Conservation (phyloP, 345 rosid species). For the Geranium rotundifolium region DNA sequence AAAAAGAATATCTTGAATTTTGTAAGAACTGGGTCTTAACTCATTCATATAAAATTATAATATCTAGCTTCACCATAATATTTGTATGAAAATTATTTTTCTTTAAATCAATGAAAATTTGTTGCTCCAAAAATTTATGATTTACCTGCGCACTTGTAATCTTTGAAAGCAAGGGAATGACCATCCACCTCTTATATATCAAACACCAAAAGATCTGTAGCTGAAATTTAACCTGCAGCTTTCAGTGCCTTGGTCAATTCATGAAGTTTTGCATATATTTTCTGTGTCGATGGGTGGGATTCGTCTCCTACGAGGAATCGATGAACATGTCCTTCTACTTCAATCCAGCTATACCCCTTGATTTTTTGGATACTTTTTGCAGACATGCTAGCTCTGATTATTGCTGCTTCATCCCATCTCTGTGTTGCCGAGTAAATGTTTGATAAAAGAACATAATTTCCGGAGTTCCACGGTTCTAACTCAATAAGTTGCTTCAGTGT, state of each 20-base stretch:
- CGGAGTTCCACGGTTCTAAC: slow-evolving; percentile 66
- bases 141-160: slow-evolving; percentile 45
- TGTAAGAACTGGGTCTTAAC: no score
- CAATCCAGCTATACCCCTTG: slow-evolving; percentile 69
- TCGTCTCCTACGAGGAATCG: slow-evolving; percentile 63
- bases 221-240: slow-evolving; percentile 54
- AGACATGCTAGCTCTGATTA: slow-evolving; percentile 37
- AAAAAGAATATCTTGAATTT: no score
- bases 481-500: slow-evolving; percentile 48
- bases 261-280: slow-evolving; percentile 46
- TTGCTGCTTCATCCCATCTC: slow-evolving; percentile 63
- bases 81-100: slow-evolving; percentile 60
- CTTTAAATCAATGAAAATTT: slow-evolving; percentile 55
- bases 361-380: slow-evolving; percentile 45
- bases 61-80: slow-evolving; percentile 43
- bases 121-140: slow-evolving; percentile 59
- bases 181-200: slow-evolving; percentile 75
- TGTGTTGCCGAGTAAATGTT: slow-evolving; percentile 49
- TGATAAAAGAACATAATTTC: slow-evolving; percentile 57
- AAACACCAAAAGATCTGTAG: slow-evolving; percentile 56
- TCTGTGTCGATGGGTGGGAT: slow-evolving; percentile 39
- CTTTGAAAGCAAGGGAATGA: slow-evolving; percentile 41
- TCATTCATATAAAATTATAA: no score
- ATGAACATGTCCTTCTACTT: slow-evolving; percentile 49
- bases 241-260: slow-evolving; percentile 43